Evolutionary conservation across 805 yeast genomes (phyloP).

Genomic region (Suhomyces sp.): DNA sequence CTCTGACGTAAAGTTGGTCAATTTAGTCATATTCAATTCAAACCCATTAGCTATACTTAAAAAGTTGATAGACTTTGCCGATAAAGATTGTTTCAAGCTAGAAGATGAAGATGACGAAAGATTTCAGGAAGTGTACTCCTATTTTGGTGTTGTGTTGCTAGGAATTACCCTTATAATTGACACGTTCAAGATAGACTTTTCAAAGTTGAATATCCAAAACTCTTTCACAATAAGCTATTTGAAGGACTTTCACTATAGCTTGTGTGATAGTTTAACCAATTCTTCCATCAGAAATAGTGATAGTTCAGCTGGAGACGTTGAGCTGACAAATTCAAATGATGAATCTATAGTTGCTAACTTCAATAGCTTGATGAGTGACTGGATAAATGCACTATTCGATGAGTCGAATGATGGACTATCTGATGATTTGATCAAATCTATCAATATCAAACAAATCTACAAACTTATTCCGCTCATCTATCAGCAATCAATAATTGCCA

Average conservation of each 20-base stretch:
- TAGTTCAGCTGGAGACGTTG: constrained; percentile 8
- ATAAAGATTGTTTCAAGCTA: constrained; percentile 16
- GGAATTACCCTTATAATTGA: constrained; percentile 24
- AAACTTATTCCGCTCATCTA: constrained; percentile 69
- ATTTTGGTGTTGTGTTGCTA: constrained; percentile 61
- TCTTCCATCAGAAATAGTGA: constrained; percentile 8
- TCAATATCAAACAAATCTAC: constrained; percentile 65
- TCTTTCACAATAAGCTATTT: constrained; percentile 35
- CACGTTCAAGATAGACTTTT: constrained; percentile 25
- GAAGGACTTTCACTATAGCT: constrained; percentile 30
- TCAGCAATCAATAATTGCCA: constrained; percentile 66
- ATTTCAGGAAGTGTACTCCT: constrained; percentile 64
- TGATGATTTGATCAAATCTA: constrained; percentile 71
- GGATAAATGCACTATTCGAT: constrained; percentile 81
- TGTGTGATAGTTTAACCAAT: constrained; percentile 29
- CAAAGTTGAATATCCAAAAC: constrained; percentile 18
- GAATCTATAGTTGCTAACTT: constrained; percentile 31
- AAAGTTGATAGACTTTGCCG: constrained; percentile 19
- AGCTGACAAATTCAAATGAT: constrained; percentile 11
- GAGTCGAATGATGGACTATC: constrained; percentile 66
- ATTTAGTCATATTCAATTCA: constrained; percentile 9
- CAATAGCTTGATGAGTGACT: constrained; percentile 45
- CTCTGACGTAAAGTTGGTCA: constrained; percentile 15
- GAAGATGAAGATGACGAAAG: constrained; percentile 56
- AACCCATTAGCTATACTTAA: constrained; percentile 5